Evolutionary conservation across 352 stramenopile species (phyloP).

Genomic region (Phytophthora boehmeriae): DNA sequence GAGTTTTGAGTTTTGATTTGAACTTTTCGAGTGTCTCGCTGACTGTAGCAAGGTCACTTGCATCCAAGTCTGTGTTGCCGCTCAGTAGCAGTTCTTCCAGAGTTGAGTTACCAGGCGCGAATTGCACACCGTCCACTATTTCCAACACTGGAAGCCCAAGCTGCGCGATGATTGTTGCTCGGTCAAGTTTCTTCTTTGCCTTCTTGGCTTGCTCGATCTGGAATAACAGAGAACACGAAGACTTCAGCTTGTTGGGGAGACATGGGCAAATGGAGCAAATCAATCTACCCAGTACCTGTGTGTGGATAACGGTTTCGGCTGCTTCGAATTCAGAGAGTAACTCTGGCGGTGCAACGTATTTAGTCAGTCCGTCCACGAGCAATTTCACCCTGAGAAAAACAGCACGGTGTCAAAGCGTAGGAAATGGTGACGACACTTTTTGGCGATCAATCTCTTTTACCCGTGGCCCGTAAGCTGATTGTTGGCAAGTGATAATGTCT

Average conservation of each 20-base stretch:
- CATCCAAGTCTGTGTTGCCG: constrained; percentile 54
- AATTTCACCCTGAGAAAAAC: constrained; percentile 33
- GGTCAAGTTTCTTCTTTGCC: constrained; percentile 83
- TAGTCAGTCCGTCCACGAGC: constrained; percentile 49
- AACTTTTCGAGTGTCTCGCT: constrained; percentile 47
- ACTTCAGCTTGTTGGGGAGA: not conserved
- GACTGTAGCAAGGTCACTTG: constrained; percentile 41
- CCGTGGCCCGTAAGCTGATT: constrained; percentile 53
- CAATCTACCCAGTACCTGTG: constrained; percentile 38
- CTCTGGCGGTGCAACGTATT: constrained; percentile 55
- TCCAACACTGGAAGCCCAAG: constrained; percentile 67
- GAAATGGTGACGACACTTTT: not conserved
- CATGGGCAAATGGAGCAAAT: not conserved
- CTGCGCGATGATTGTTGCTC: constrained; percentile 47
- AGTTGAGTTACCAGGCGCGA: constrained; percentile 57
- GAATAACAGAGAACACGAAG: not conserved
- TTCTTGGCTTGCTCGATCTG: constrained; percentile 84
- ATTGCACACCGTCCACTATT: constrained; percentile 56
- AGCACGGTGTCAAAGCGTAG: not conserved
- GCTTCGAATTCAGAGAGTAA: constrained; percentile 63
- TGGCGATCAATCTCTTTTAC: constrained; percentile 25
- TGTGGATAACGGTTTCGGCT: constrained; percentile 71
- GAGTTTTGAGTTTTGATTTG: constrained; percentile 43
- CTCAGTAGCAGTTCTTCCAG: constrained; percentile 72
- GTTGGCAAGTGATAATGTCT: constrained; percentile 72